Evolutionary conservation across 2,329 filamentous ascomycete genomes (phyloP).

Genomic region (Clonostachys rhizophaga): DNA sequence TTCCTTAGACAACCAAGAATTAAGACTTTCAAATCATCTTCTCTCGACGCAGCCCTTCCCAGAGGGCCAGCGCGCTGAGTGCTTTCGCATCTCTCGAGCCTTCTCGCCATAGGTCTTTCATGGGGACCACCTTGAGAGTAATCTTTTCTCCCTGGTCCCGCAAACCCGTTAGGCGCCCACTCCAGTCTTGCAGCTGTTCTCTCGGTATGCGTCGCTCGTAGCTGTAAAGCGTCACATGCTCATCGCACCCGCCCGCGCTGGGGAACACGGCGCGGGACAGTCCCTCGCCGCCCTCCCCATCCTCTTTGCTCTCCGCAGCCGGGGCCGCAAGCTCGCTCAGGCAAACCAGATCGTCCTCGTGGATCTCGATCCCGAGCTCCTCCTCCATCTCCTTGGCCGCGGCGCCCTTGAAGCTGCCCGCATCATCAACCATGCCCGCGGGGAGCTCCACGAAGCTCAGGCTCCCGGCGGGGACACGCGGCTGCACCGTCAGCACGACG

Average conservation of each 20-base stretch:
- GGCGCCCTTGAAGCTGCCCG: constrained; percentile 48
- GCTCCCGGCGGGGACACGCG: constrained; percentile 50
- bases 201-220: constrained; percentile 48
- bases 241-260: constrained; percentile 55
- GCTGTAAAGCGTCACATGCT: constrained; percentile 54
- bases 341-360: constrained; percentile 37
- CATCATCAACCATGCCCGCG: constrained; percentile 52
- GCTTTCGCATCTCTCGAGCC: constrained; percentile 55
- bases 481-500: constrained; percentile 55
- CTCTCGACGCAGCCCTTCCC: constrained; percentile 48
- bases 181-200: constrained; percentile 46
- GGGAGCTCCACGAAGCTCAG: constrained; percentile 52
- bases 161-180: constrained; percentile 52
- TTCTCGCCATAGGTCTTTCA: constrained; percentile 53
- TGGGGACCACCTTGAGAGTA: constrained; percentile 51
- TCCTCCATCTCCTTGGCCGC: constrained; percentile 58
- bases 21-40: constrained; percentile 25
- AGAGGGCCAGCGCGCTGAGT: constrained; percentile 54
- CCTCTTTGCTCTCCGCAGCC: constrained; percentile 6
- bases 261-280: constrained; percentile 49
- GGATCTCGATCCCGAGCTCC: constrained; percentile 51
- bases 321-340: constrained; percentile 44
- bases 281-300: constrained; percentile 14
- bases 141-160: constrained; percentile 57
- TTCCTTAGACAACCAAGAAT: not conserved